Conservation (phyloP, 352 stramenopile genomes). For the Phytophthora quininea region DNA sequence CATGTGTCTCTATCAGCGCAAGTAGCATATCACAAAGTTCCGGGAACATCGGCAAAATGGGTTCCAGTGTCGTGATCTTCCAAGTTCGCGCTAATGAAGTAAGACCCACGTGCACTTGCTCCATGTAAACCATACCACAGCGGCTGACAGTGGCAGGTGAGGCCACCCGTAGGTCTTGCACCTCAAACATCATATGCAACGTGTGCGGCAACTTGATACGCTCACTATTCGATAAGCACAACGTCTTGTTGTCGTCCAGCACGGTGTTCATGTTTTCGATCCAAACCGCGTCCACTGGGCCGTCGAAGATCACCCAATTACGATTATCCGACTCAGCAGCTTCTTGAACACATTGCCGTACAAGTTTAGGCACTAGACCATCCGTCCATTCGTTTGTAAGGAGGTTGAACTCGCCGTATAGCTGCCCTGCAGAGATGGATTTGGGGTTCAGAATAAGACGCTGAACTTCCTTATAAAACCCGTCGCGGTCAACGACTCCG, state of each 20-base stretch:
- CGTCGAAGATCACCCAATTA: constrained; percentile 93
- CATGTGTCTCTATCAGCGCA: constrained; percentile 80
- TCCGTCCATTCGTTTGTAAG: constrained; percentile 96
- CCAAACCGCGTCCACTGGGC: constrained; percentile 91
- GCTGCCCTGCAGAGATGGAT: constrained; percentile 94
- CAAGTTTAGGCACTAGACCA: constrained; percentile 91
- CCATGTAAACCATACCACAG: constrained; percentile 94
- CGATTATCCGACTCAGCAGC: constrained; percentile 79
- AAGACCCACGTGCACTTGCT: constrained; percentile 87
- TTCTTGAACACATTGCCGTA: constrained; percentile 88
- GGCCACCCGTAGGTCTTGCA: constrained; percentile 89
- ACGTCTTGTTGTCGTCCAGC: constrained; percentile 89
- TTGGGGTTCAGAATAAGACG: constrained; percentile 94
- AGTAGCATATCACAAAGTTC: constrained; percentile 77
- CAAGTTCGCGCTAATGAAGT: constrained; percentile 77
- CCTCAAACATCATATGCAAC: constrained; percentile 94
- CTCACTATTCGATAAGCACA: constrained; percentile 88
- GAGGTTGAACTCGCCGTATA: constrained; percentile 95
- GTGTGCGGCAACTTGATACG: constrained; percentile 87
- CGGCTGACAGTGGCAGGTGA: constrained; percentile 90
- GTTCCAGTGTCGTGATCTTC: constrained; percentile 76
- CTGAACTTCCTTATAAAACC: constrained; percentile 90
- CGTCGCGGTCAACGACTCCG: constrained; percentile 81
- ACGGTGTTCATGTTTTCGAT: constrained; percentile 95
- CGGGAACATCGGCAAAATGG: constrained; percentile 49